Evolutionary conservation across 106 monocot genomes (phyloP), one percentile per base, ranked within the genome.

Genomic region (Dendrobium huoshanense): DNA sequence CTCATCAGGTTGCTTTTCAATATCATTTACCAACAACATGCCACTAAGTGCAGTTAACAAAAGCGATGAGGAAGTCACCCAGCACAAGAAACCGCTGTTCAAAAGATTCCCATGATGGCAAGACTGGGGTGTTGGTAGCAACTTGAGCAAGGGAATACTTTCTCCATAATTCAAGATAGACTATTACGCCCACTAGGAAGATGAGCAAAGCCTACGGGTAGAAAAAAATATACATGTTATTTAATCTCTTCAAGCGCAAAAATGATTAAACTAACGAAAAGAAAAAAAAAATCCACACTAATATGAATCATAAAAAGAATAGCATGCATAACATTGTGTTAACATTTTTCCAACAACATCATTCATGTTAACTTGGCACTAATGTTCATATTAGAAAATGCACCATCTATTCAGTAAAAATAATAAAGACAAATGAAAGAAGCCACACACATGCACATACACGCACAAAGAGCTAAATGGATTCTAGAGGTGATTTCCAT

Each of bases 1-100:
- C 74, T 84, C 89, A 95, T 86, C 75, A 84, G 81, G 78, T 72
- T 77, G 79, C 68, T 70, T 70, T 79, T 79, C 83, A 64, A 56
- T 80, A 75, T 90, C 91, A 91, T 87, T 75, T 67, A 89, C 84
- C 78, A 83, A 78, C 31, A 68, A 67, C 67, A 49, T 72, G 65
- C 51, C 75, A 68, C 87, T 88, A 93, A 79, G 95, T 99, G 54
- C 84, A 92, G 77, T 95, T 95, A 78, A 93, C 88, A 90, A 91
- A 95, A 25, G 91, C 90, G 84, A 87, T 81, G 80, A 90, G 88
- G 83, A 86, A 92, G 78, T 87, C 85, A 67, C 87, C 83, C 58
- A 56, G 80, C 80, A 83, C 79, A 75, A 91, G 85, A 79, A 95
- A 93, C 77, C 91, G 82, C 88, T 85, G 91, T 29, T 95, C 92